Base-by-base conservation (phyloP, 768 basidiomycete genomes). In the Boletus bicolor region DNA sequence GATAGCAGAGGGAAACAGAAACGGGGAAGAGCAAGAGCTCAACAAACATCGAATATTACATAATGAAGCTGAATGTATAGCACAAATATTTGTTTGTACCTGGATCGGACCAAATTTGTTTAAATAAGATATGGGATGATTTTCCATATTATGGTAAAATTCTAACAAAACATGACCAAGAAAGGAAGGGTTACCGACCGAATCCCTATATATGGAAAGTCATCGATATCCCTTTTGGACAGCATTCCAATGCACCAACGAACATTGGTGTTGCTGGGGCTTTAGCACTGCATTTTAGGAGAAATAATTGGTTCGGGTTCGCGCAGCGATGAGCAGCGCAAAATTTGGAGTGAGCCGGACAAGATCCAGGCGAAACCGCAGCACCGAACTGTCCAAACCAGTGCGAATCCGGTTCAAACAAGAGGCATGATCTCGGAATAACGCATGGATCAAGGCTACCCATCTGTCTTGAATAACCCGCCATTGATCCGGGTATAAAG, bases 401-500 rank as follows among this genome's bases (percentile, higher is more conserved):
- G 61, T 61, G 46, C 44, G 28, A 12, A 19, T 15, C 11, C 17
- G 32, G 32, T 7, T 30, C 28, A 30, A 30, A 30, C 28, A 7
- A 7, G 28, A 30, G 28, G 28, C 28, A 7, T 30, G 28, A 30
- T 30, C 6, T 30, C 28, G 28, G 28, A 30, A 30, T 7, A 30
- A 7, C 28, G 7, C 28, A 30, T 30, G 28, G 28, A 30, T 30
- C 28, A 7, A 30, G 28, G 28, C 28, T 32, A 58, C n/a, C 44
- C 43, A 54, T 58, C 28, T 28, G 28, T 35, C 12, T n/a, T 2
- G 47, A 35, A 15, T 37, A 5, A 35, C 43, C 7, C 12, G 30
- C 9, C 6, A 6, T 6, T 28, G 7, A 12, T 34, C 45, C 19
- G 48, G 44, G 30, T 62, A 64, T 64, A 63, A 68, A 66, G 34